Conservation (phyloP, 1,284 basidiomycete species). For the Sporisorium reilianum region DNA sequence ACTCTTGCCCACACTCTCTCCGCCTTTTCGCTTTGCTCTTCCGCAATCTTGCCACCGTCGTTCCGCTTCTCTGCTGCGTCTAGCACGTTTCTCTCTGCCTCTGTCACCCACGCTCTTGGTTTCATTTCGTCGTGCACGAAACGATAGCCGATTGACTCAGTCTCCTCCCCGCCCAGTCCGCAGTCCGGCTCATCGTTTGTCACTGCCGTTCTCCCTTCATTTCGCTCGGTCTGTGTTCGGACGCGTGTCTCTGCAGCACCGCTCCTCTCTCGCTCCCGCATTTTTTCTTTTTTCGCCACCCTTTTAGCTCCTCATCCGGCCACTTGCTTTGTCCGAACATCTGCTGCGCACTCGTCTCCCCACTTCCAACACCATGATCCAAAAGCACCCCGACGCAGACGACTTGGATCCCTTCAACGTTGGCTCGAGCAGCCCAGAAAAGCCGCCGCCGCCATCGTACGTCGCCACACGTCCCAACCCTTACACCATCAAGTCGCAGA, state of each 20-base stretch:
- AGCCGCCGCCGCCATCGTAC: conserved; percentile 9
- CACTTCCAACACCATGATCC: conserved; percentile 18
- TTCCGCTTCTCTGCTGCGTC: neutral
- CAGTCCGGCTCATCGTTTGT: neutral
- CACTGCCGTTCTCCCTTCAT: conserved; percentile 24
- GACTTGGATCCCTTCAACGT: conserved; percentile 37
- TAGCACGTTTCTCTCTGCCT: neutral
- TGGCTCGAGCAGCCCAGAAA: conserved; percentile 39
- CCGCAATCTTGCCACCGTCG: neutral
- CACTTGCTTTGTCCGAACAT: neutral
- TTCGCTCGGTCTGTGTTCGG: conserved; percentile 3
- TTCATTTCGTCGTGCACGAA: neutral
- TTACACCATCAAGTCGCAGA: conserved; percentile 38
- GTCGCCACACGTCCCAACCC: conserved; percentile 45
- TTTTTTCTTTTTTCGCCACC: neutral
- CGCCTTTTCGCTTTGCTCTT: neutral
- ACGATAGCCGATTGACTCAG: neutral
- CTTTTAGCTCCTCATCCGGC: neutral
- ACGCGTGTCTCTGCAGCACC: neutral
- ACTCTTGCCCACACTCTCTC: neutral
- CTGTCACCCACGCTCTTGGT: neutral
- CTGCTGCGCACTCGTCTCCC: neutral
- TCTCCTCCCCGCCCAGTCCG: neutral
- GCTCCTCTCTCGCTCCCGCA: neutral
- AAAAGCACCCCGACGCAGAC: conserved; percentile 13